Conservation (phyloP, 495 filamentous ascomycete genomes). For the Aspergillus coremiiformis region DNA sequence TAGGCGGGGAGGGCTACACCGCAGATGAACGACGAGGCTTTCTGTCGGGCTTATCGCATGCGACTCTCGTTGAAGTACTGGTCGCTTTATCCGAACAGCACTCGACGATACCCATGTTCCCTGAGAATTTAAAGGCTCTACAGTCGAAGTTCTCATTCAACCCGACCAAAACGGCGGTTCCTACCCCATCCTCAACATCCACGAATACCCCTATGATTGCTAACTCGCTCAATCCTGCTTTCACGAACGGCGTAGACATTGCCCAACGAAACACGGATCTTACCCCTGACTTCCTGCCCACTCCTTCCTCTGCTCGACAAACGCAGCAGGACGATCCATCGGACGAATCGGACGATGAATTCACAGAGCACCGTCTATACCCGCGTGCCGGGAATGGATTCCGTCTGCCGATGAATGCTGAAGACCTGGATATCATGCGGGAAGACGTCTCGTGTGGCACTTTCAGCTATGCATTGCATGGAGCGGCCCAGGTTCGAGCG, state of each 20-base stretch:
- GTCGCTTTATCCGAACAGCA: constrained; percentile 27
- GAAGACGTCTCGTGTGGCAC: constrained; percentile 37
- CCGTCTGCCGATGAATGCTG: constrained; percentile 21
- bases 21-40: constrained; percentile 35
- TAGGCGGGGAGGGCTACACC: constrained; percentile 22
- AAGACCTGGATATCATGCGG: constrained; percentile 36
- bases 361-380: constrained; percentile 52
- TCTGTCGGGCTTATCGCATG: constrained; percentile 33
- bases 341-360: constrained; percentile 30
- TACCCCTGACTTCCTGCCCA: background rate
- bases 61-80: constrained; percentile 34
- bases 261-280: background rate
- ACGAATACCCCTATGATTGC: constrained; percentile 2
- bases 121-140: constrained; percentile 22
- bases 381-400: constrained; percentile 56
- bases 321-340: constrained; percentile 9
- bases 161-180: background rate
- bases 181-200: constrained; percentile 5
- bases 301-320: constrained; percentile 2
- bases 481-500: constrained; percentile 11
- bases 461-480: constrained; percentile 38
- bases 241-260: background rate
- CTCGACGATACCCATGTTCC: constrained; percentile 35
- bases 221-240: background rate
- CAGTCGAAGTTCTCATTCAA: constrained; percentile 20